phyloP scores from a whole-genome alignment of 2,329 filamentous ascomycete genomes.

The Cercospora citrullina region DNA sequence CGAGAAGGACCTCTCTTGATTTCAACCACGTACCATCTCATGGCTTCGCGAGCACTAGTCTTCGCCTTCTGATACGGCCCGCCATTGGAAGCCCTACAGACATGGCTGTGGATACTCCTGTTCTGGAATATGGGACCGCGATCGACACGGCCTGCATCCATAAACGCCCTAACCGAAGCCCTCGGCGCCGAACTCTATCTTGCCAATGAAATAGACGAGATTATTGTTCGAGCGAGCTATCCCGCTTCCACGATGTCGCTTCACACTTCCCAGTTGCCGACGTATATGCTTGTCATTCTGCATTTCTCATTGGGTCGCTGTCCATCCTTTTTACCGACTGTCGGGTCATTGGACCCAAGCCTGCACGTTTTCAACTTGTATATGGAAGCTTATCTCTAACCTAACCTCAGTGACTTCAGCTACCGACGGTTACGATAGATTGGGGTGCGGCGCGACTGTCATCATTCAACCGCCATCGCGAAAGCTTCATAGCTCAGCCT shows the following conservation, averaged over 20 bases:
- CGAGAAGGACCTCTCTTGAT: neutral
- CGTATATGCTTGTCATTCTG: neutral
- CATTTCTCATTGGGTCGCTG: neutral
- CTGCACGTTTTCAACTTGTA: neutral
- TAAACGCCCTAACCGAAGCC: neutral
- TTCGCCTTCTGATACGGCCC: neutral
- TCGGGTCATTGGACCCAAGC: neutral
- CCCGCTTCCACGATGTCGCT: neutral
- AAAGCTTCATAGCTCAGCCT: conserved; percentile 40
- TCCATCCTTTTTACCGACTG: neutral
- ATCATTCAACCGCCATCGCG: conserved; percentile 25
- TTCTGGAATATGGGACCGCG: neutral
- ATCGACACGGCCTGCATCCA: neutral
- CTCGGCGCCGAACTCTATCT: neutral
- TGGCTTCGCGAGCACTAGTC: neutral
- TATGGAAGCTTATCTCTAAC: neutral
- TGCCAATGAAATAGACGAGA: neutral
- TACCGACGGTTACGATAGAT: neutral
- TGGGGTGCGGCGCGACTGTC: neutral
- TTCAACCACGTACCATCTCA: neutral
- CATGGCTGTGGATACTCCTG: neutral
- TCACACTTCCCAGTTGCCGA: neutral
- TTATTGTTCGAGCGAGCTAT: neutral
- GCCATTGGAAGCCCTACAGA: neutral
- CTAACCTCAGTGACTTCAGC: neutral